Evolutionary conservation across 768 basidiomycete genomes (phyloP).

Genomic region (Leccinum olivaceopallidum): DNA sequence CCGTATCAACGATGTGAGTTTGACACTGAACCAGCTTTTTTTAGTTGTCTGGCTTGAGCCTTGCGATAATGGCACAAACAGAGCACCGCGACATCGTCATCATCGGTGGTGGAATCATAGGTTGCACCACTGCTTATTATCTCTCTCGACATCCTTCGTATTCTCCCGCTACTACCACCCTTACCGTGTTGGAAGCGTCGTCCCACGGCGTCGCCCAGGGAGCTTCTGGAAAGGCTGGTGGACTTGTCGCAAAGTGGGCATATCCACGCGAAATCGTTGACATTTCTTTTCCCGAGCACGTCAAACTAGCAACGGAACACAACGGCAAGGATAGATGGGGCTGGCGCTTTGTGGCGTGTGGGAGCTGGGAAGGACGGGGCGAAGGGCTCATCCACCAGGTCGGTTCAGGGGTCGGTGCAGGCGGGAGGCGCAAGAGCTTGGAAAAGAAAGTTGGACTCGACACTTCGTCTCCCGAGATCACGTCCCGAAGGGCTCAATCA

Average conservation of each 20-base stretch:
- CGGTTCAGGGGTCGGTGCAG: constrained; percentile 31
- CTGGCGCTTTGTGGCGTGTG: constrained; percentile 74
- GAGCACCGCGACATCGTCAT: constrained; percentile 55
- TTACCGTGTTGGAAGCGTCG: constrained; percentile 76
- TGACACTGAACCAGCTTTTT: not conserved
- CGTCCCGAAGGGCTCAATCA: constrained; percentile 26
- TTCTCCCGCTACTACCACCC: constrained; percentile 37
- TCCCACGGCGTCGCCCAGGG: constrained; percentile 68
- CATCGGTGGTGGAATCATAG: constrained; percentile 86
- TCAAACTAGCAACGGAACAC: constrained; percentile 67
- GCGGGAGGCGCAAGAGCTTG: constrained; percentile 44
- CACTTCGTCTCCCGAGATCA: constrained; percentile 2
- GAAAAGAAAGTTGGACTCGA: constrained; percentile 55
- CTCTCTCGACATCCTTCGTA: constrained; percentile 59
- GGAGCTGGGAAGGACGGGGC: constrained; percentile 70
- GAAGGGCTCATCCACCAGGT: constrained; percentile 29
- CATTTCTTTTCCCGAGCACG: constrained; percentile 69
- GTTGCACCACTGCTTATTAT: constrained; percentile 82
- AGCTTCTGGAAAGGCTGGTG: constrained; percentile 83
- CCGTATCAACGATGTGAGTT: constrained; percentile 3
- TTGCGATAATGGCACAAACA: constrained; percentile 17
- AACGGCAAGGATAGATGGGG: constrained; percentile 78
- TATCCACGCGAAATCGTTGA: constrained; percentile 68
- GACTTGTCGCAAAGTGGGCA: constrained; percentile 85
- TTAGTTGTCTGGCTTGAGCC: not conserved